These are phyloP conservation scores for Starmerella potacharoeniae DNA, from an alignment of 805 yeast species.

Conservation along the genomic window DNA sequence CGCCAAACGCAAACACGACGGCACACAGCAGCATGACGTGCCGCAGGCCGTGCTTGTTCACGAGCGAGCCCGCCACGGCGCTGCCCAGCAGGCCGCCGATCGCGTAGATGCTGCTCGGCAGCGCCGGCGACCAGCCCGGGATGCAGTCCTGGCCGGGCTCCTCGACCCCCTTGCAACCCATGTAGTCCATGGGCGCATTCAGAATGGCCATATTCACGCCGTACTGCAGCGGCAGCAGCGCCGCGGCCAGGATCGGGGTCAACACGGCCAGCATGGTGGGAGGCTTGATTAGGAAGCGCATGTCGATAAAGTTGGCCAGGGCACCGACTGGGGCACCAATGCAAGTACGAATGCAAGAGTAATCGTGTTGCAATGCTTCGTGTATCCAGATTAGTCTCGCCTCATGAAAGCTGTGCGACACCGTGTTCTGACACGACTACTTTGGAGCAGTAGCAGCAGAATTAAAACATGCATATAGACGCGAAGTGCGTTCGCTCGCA, in stretches of 20 bases:
- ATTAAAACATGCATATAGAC: too few species aligned
- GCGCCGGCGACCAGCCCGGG: constrained; percentile 49
- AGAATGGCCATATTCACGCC: constrained; percentile 93
- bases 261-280: neutral
- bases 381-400: too few species aligned
- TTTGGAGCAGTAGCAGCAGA: too few species aligned
- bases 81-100: constrained; percentile 79
- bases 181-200: constrained; percentile 71
- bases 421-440: too few species aligned
- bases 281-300: neutral
- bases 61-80: constrained; percentile 49
- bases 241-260: neutral
- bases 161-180: constrained; percentile 41
- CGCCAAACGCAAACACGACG: constrained; percentile 45
- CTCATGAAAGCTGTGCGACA: too few species aligned
- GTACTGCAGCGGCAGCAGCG: constrained; percentile 44
- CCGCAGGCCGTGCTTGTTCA: constrained; percentile 57
- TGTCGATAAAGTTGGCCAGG: too few species aligned
- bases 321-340: too few species aligned
- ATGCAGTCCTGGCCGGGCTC: constrained; percentile 38
- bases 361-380: too few species aligned
- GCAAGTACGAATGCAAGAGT: too few species aligned
- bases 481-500: too few species aligned
- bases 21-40: constrained; percentile 41
- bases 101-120: constrained; percentile 66